Evolutionary conservation across 2,329 filamentous ascomycete species (phyloP), one percentile per base, ranked within the genome.

Genomic region (Cryphonectria naterciae): DNA sequence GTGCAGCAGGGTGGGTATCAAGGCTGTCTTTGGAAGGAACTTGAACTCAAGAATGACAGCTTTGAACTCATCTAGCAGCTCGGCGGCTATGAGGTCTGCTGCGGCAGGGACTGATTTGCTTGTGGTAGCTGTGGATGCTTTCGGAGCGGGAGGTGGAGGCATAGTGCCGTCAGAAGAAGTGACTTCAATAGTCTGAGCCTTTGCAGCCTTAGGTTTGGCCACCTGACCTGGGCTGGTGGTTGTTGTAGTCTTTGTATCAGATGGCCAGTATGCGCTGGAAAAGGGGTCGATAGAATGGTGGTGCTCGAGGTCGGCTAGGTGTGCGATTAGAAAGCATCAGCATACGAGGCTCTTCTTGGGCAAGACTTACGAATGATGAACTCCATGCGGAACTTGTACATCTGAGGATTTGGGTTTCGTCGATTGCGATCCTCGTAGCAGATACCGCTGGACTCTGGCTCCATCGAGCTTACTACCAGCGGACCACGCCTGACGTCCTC

Each of bases 391-490:
- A 92, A 93, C 10, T 86, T 84, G 71, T 88, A 81, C 73, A 87
- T 79, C 52, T 86, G 85, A 2, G 84, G 81, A 75, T 80, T 85
- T 74, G 80, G 85, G 77, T 78, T 85, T 74, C 81, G 80, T 65
- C 84, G 82, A 73, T 82, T 78, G 52, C 76, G 79, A 77, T 92
- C 87, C 77, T 97, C 93, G 88, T 94, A 99, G 78, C 92, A 96
- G 13, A 98, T 82, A 0, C 95, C 96, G 4, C 90, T 93, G 77
- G 87, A 92, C 58, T 92, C 84, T 0, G 94, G 93, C 77, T 95
- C 89, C 76, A 97, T 85, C 74, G 93, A 90, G 58, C 62, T 54
- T 5, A 49, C 43, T 41, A 68, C 41, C 46, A 68, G 60, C 25
- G 41, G 46, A 87, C 81, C 91, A 78, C 80, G 82, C 72, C 82